Evolutionary conservation across 2,329 filamentous ascomycete species (phyloP), one percentile per base, ranked within the genome.

Genomic region (Pezicula radicicola): DNA sequence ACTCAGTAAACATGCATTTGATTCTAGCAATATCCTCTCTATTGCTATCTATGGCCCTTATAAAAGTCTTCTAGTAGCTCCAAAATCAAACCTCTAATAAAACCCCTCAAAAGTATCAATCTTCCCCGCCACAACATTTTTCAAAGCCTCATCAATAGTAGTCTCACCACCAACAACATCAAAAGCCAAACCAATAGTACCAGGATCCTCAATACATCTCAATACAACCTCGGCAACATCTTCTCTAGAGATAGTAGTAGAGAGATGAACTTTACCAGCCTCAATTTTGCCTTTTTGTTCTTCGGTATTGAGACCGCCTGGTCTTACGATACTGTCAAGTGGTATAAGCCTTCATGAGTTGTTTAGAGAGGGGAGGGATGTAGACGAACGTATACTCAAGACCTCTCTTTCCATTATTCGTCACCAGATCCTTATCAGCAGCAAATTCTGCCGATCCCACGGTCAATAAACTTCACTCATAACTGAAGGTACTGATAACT

Each of bases 61-160:
- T n/a, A n/a, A n/a, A n/a, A n/a, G n/a, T n/a, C n/a, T n/a, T n/a
- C n/a, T n/a, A n/a, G n/a, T n/a, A n/a, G n/a, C n/a, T n/a, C n/a
- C n/a, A n/a, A n/a, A n/a, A n/a, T n/a, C 4, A 9, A 12, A 6
- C 37, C 37, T 4, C 37, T 40, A 40, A 19, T 40, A 40, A 40
- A 3, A 40, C 5, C 37, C 37, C 7, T 40, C 37, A 19, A 40
- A 40, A 19, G 18, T 19, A 19, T 40, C 18, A 40, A 40, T 40
- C 37, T 19, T 40, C 37, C 74, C 54, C 75, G 74, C 6, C 75
- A 66, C 15, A 80, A 64, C 16, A 71, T 19, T 40, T 4, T 8
- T 8, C n/a, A 40, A 7, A n/a, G 15, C 37, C 37, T 40, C 5
- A 19, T 8, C n/a, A 19, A 40, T 40, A 8, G 37, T 8, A 3